Base-by-base conservation (phyloP, 1,284 basidiomycete species). In the Papiliotrema nemorosa region DNA sequence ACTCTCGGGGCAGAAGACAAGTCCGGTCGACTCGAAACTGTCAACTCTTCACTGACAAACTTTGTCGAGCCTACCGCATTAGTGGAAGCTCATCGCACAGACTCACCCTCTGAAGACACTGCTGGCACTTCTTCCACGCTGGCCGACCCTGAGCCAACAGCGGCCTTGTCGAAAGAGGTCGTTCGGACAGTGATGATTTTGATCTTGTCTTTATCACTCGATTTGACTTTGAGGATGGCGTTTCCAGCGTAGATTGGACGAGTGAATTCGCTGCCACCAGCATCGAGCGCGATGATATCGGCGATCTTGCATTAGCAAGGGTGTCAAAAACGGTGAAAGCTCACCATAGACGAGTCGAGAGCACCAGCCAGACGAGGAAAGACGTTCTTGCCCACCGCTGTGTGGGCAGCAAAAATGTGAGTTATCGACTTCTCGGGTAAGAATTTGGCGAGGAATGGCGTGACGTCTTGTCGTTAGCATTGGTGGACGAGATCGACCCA, bases 171-270 rank as follows among this genome's bases (percentile, higher is more conserved):
- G 73, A 97, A 98, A 5, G 92, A 90, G 3, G 94, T 97, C n/a
- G 87, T 84, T 56, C 96, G 85, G 37, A 98, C 89, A 25, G 96
- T 97, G 76, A 98, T 88, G 70, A 99, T 84, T 74, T 97, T 97
- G 78, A 94, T 77, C 44, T 82, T 81, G 70, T 74, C 73, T 55
- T 69, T 74, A 29, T 81, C 79, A 1, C 84, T 79, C 4, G 88
- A 88, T 60, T 86, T 85, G 62, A 99, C 85, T 41, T 92, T 97
- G 29, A 92, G 82, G 58, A 98, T 90, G 42, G 96, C 96, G 73
- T 98, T 98, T 44, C 96, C 96, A 44, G 96, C 96, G 69, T 99
- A 99, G 72, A 98, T 96, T 40, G 91, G 92, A 40, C 94, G 87
- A 9, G 88, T 83, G 75, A 96, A 97, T 4, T 82, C 82, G 69